These are phyloP conservation scores for Pleurotus tuoliensis DNA, from an alignment of 768 basidiomycete species.

Conservation along the genomic window DNA sequence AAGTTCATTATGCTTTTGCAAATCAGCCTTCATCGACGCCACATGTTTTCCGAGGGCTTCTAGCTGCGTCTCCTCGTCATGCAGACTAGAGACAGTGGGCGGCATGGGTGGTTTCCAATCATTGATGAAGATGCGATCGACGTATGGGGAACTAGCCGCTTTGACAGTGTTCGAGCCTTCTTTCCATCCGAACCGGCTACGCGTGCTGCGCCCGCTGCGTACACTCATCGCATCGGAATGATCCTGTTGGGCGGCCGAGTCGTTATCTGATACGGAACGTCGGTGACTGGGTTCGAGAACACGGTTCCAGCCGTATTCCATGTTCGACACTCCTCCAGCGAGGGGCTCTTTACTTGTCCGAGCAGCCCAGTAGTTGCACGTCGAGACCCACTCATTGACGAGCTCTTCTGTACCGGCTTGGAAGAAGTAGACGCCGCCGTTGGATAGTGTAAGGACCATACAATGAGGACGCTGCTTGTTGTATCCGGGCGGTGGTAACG, in stretches of 20 bases:
- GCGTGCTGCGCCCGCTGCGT: constrained; percentile 69
- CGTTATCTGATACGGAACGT: constrained; percentile 57
- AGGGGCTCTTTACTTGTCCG: constrained; percentile 93
- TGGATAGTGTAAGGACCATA: constrained; percentile 88
- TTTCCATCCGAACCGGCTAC: constrained; percentile 71
- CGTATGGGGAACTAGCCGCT: constrained; percentile 65
- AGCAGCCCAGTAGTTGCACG: constrained; percentile 99
- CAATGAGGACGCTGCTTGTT: constrained; percentile 88
- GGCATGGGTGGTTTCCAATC: constrained; percentile 95
- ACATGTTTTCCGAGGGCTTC: constrained; percentile 88
- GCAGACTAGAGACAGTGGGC: constrained; percentile 75
- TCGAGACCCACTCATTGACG: constrained; percentile 98
- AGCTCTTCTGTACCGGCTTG: constrained; percentile 98
- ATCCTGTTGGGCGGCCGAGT: constrained; percentile 43
- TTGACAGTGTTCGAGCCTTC: constrained; percentile 66
- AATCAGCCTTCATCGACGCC: constrained; percentile 65
- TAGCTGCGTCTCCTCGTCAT: constrained; percentile 91
- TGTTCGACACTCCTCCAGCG: constrained; percentile 94
- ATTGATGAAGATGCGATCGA: constrained; percentile 73
- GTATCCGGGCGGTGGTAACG: constrained; percentile 89
- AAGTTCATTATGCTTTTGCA: constrained; percentile 79
- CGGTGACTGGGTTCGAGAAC: constrained; percentile 52
- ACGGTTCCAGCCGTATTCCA: constrained; percentile 98
- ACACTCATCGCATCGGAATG: constrained; percentile 67
- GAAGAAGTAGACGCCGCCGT: constrained; percentile 94